These are phyloP conservation scores for Adansonia grandidieri DNA, from an alignment of 441 rosid species.

Conservation along the genomic window DNA sequence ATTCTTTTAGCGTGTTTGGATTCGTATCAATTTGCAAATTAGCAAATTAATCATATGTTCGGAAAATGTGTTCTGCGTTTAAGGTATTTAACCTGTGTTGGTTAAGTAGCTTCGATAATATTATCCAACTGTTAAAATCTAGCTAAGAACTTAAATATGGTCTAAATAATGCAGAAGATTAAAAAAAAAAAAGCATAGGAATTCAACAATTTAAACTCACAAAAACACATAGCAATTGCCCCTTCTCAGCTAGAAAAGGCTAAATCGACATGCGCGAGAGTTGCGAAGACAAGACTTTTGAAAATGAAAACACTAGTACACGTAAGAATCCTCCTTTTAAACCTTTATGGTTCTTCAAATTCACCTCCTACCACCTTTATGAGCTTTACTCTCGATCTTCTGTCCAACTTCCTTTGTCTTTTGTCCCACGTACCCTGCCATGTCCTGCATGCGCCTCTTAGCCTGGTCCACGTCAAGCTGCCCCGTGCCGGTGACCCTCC, in stretches of 20 bases:
- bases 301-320: not conserved
- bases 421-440: conserved; percentile 54
- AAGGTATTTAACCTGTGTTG: no score
- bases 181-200: no score
- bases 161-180: no score
- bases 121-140: no score
- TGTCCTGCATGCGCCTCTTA: conserved; percentile 50
- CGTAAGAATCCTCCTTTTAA: no score
- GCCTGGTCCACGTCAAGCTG: conserved; percentile 32
- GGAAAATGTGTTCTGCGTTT: not conserved
- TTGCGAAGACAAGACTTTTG: not conserved
- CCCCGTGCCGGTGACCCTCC: conserved; percentile 41
- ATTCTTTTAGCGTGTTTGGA: no score
- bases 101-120: no score
- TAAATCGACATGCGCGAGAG: not conserved
- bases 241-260: not conserved
- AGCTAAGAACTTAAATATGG: no score
- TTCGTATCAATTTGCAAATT: not conserved
- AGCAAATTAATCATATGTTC: not conserved
- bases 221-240: no score
- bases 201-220: no score
- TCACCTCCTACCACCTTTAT: conserved; percentile 27
- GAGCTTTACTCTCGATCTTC: conserved; percentile 46
- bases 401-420: conserved; percentile 69
- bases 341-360: no score